Conservation (phyloP, 192 early-diverging fungal genomes). For the Glomus cerebriforme region DNA sequence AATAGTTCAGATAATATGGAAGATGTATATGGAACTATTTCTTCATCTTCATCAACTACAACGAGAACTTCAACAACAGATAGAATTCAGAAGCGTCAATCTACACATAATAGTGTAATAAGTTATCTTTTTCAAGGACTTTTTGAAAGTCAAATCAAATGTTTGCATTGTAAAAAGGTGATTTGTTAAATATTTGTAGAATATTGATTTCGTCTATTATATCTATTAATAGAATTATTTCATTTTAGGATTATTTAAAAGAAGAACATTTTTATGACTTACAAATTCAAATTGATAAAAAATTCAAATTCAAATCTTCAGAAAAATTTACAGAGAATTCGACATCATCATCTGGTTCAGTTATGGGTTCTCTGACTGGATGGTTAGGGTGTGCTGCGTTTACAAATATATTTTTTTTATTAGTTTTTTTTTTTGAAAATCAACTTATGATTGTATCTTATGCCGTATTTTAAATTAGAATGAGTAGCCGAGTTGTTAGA, state of each 20-base stretch:
- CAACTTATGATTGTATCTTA: neutral
- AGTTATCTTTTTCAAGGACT: slow-evolving; percentile 46
- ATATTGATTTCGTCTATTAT: neutral
- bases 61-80: neutral
- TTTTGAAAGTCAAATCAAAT: slow-evolving; percentile 40
- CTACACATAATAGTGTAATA: slow-evolving; percentile 40
- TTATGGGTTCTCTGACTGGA: slow-evolving; percentile 38
- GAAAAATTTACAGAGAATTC: slow-evolving; percentile 33
- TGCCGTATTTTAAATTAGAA: slow-evolving; percentile 20
- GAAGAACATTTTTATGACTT: slow-evolving; percentile 48
- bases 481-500: slow-evolving; percentile 33
- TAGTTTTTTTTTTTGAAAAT: no score
- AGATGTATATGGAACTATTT: neutral
- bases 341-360: slow-evolving; percentile 22
- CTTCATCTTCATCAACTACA: neutral
- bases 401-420: neutral
- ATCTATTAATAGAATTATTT: neutral
- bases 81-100: slow-evolving; percentile 25
- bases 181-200: neutral
- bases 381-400: slow-evolving; percentile 35
- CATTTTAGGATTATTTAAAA: slow-evolving; percentile 42
- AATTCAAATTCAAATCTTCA: slow-evolving; percentile 36
- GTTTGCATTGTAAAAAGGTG: slow-evolving; percentile 38
- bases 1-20: neutral
- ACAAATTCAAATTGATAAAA: slow-evolving; percentile 47